These are phyloP conservation scores for Eucommia ulmoides DNA, from an alignment of 257 asterid species.

Conservation along the genomic window DNA sequence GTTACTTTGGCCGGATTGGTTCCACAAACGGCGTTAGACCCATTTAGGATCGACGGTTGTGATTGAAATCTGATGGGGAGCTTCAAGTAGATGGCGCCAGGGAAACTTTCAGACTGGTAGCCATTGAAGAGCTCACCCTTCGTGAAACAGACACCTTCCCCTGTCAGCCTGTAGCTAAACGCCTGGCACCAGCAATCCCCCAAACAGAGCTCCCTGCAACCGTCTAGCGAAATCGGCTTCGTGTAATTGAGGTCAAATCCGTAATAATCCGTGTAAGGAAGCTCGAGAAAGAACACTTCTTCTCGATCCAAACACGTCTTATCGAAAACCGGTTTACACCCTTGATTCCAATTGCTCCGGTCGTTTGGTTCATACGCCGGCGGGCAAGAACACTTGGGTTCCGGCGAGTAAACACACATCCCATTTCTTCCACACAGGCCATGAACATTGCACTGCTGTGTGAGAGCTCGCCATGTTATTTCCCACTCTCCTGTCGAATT, in stretches of 20 bases:
- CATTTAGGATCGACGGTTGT: constrained; percentile 9
- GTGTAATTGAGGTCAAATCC: constrained; percentile 44
- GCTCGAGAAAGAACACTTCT: constrained; percentile 29
- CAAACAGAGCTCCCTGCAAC: constrained; percentile 26
- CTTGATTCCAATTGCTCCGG: constrained; percentile 36
- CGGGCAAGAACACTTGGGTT: constrained; percentile 41
- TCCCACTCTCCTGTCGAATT: constrained; percentile 46
- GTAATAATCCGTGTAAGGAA: constrained; percentile 47
- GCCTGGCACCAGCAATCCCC: constrained; percentile 32
- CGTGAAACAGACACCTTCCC: constrained; percentile 32
- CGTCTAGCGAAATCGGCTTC: constrained; percentile 16
- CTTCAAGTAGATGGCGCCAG: constrained; percentile 38
- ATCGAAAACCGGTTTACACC: constrained; percentile 38
- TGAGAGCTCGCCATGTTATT: constrained; percentile 48
- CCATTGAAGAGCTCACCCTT: constrained; percentile 53
- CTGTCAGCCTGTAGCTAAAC: constrained; percentile 36
- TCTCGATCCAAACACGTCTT: constrained; percentile 7
- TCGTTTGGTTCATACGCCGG: constrained; percentile 33
- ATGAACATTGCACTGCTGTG: constrained; percentile 32
- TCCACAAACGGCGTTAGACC: constrained; percentile 8
- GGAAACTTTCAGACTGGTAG: constrained; percentile 32
- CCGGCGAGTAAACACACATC: constrained; percentile 33
- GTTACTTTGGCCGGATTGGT: not conserved
- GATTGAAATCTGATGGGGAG: constrained; percentile 23
- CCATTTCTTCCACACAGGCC: constrained; percentile 60